Evolutionary conservation across 768 basidiomycete genomes (phyloP).

Genomic region (Myochromella boudieri): DNA sequence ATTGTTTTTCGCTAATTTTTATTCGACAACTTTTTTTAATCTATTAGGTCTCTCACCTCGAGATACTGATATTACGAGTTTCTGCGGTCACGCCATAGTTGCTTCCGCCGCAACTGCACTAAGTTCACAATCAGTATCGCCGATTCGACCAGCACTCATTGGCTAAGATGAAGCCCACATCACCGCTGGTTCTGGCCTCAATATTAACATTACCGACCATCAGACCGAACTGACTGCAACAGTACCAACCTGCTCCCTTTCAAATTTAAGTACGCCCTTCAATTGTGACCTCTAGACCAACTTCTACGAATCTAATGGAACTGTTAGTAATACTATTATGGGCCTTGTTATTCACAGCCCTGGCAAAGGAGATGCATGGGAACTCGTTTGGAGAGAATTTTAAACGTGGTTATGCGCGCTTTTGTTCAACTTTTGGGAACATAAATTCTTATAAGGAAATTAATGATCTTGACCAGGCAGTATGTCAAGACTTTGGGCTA

Average conservation of each 20-base stretch:
- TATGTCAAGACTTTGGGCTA: too few relatives aligned
- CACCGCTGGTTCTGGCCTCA: not conserved
- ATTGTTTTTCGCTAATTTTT: not conserved
- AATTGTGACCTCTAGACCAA: constrained; percentile 1
- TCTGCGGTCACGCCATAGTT: not conserved
- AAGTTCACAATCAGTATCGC: not conserved
- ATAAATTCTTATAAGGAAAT: too few relatives aligned
- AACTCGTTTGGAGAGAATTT: too few relatives aligned
- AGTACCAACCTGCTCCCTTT: constrained; percentile 1
- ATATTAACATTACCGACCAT: not conserved
- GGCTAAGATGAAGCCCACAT: not conserved
- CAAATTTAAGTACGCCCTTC: constrained; percentile 4
- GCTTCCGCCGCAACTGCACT: not conserved
- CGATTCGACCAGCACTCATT: not conserved
- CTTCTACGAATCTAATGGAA: too few relatives aligned
- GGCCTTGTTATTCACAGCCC: not conserved
- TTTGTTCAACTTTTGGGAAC: too few relatives aligned
- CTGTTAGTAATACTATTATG: too few relatives aligned
- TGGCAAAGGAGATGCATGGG: not conserved
- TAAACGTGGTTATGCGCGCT: too few relatives aligned
- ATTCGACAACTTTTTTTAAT: not conserved
- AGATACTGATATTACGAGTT: not conserved
- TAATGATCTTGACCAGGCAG: too few relatives aligned
- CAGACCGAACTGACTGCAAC: not conserved
- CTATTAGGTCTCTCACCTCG: not conserved